phyloP scores from a whole-genome alignment of 2,329 filamentous ascomycete genomes.

The Periconia macrospinosa region DNA sequence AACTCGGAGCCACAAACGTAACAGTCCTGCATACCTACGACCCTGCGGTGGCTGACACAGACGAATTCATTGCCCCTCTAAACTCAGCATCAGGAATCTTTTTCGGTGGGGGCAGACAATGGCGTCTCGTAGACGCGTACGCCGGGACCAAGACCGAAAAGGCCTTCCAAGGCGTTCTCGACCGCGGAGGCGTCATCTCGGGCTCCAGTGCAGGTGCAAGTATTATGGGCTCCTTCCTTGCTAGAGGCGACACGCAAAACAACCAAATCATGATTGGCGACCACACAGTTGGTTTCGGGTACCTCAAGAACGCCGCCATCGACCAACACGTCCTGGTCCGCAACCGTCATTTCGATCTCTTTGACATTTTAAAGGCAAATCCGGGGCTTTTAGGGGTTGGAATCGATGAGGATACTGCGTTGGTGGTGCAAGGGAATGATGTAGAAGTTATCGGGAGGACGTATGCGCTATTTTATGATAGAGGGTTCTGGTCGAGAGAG shows the following conservation, averaged over 20 bases:
- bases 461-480: conserved; percentile 28
- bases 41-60: conserved; percentile 22
- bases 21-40: conserved; percentile 30
- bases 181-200: conserved; percentile 22
- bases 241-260: conserved; percentile 23
- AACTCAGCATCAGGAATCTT: conserved; percentile 23
- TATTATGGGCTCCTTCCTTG: conserved; percentile 26
- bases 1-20: conserved; percentile 23
- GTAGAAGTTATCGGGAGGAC: conserved; percentile 28
- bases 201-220: conserved; percentile 27
- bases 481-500: conserved; percentile 28
- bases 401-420: conserved; percentile 29
- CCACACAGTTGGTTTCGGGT: conserved; percentile 26
- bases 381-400: conserved; percentile 23
- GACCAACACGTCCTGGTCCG: conserved; percentile 29
- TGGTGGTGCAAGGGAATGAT: conserved; percentile 23
- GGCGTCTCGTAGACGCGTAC: conserved; percentile 28
- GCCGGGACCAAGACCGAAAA: conserved; percentile 25
- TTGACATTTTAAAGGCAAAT: conserved; percentile 22
- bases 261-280: conserved; percentile 26
- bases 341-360: conserved; percentile 30
- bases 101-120: conserved; percentile 27
- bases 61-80: conserved; percentile 23
- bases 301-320: conserved; percentile 27
- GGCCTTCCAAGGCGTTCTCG: conserved; percentile 21